Evolutionary conservation across 1,284 basidiomycete species (phyloP).

Genomic region (Microbotryum intermedium): DNA sequence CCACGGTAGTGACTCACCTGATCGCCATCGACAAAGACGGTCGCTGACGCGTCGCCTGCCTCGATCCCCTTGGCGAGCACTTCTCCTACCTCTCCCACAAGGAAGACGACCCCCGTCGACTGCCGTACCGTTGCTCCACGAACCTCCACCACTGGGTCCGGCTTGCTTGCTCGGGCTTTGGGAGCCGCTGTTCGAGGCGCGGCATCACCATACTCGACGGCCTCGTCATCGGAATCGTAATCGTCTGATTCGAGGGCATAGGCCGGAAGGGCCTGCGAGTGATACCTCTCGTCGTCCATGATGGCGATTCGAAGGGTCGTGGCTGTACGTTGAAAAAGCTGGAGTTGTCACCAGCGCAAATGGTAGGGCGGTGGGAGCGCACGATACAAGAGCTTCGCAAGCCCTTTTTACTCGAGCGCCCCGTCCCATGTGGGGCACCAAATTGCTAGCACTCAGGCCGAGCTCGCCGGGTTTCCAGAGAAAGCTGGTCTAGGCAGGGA

Average conservation of each 20-base stretch:
- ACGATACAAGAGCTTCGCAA: not conserved
- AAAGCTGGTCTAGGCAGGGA: too few relatives aligned
- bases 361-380: not conserved
- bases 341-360: not conserved
- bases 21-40: constrained; percentile 15
- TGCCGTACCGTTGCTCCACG: not conserved
- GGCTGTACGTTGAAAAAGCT: not conserved
- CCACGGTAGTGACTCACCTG: constrained; percentile 3
- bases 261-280: constrained; percentile 2
- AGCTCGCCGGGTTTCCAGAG: too few relatives aligned
- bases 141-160: constrained; percentile 11
- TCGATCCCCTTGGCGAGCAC: constrained; percentile 9
- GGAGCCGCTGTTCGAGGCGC: not conserved
- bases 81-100: constrained; percentile 25
- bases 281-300: not conserved
- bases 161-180: not conserved
- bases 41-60: not conserved
- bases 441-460: too few relatives aligned
- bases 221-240: constrained; percentile 18
- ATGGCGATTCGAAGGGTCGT: not conserved
- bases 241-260: constrained; percentile 24
- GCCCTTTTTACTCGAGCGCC: too few relatives aligned
- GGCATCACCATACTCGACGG: not conserved
- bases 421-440: too few relatives aligned
- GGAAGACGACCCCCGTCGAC: constrained; percentile 11